These are phyloP conservation scores for Elsinoe batatas DNA, from an alignment of 2,329 filamentous ascomycete genomes.

Conservation along the genomic window DNA sequence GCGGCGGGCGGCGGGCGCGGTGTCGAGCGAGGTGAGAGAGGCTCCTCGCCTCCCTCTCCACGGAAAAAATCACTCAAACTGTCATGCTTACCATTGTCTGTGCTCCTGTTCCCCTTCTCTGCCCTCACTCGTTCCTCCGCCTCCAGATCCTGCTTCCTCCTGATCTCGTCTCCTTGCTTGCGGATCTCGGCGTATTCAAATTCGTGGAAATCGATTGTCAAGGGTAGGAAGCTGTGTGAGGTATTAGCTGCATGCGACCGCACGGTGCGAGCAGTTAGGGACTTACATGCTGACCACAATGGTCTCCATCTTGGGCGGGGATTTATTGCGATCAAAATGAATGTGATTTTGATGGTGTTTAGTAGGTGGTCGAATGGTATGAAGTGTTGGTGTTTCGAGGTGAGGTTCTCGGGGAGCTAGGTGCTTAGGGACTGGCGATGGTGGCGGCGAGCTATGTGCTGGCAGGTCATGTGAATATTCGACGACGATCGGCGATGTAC, in stretches of 20 bases:
- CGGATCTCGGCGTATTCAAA: neutral
- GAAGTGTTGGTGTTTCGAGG: neutral
- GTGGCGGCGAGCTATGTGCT: neutral
- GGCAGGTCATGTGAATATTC: neutral
- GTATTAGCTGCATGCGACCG: neutral
- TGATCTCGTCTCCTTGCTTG: neutral
- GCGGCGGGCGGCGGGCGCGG: constrained; percentile 16
- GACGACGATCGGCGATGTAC: neutral
- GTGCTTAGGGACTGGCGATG: neutral
- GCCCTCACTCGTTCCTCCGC: neutral
- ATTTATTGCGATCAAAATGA: neutral
- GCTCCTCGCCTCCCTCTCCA: constrained; percentile 31
- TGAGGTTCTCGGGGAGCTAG: neutral
- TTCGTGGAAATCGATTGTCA: constrained; percentile 75
- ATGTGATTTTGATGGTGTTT: neutral
- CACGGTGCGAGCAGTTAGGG: neutral
- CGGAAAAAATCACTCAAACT: neutral
- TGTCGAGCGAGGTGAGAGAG: neutral
- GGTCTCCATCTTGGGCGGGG: constrained; percentile 12
- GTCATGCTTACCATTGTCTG: neutral
- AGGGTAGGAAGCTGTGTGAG: constrained; percentile 66
- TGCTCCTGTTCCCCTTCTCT: neutral
- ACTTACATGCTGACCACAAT: constrained; percentile 24
- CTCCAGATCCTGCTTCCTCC: neutral
- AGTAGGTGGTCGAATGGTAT: neutral